A percentile compares a stretch with the other conserved stretches of the same genome.
Conservation (phyloP, 2,329 filamentous ascomycete genomes). For the Colletotrichum sp. region DNA sequence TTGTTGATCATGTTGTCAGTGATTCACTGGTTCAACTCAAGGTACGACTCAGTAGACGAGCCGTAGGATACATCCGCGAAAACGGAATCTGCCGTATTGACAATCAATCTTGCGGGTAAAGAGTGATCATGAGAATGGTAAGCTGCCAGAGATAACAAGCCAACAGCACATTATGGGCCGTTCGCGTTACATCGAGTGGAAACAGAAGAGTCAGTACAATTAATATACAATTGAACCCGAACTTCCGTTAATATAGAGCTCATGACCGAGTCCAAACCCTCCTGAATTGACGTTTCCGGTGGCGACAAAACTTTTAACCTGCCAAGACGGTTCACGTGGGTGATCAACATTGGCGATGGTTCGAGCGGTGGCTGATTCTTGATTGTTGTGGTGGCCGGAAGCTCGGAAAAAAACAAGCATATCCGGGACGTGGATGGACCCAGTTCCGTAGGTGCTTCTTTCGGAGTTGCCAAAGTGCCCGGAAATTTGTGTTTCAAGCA, state of each 20-base stretch:
- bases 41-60: not conserved
- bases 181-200: not conserved
- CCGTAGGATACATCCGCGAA: not conserved
- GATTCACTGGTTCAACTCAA: not conserved
- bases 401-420: not conserved
- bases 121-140: fast-evolving
- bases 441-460: not conserved
- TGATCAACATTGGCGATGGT: not conserved
- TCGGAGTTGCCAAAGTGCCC: not conserved
- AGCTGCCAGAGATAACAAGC: not conserved
- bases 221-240: not conserved
- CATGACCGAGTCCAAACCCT: not conserved
- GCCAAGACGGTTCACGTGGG: not conserved
- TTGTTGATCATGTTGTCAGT: not conserved
- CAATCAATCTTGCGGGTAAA: not conserved
- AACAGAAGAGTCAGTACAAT: not conserved
- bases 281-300: not conserved
- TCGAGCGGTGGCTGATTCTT: not conserved
- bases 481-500: not conserved
- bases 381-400: not conserved
- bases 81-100: not conserved
- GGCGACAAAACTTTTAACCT: not conserved
- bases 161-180: fast-evolving
- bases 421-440: not conserved
- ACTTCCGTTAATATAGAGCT: not conserved